phyloP scores from a whole-genome alignment of 1,139 yeast genomes.

The Lodderomyces theae region DNA sequence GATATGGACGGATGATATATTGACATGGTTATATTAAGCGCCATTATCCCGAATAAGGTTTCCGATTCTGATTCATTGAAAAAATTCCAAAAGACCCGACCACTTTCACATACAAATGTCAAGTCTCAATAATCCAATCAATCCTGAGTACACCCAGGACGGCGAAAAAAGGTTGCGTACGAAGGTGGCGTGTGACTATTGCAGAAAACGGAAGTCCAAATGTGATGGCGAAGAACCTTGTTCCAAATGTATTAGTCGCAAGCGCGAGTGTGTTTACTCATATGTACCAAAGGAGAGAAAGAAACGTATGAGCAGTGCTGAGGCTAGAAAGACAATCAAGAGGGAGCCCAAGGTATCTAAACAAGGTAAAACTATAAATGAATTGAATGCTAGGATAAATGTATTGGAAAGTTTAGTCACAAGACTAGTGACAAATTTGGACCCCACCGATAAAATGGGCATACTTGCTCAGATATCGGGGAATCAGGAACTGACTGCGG shows the following conservation, averaged over 20 bases:
- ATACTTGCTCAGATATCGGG: background rate
- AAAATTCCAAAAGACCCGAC: no score
- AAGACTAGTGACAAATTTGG: slow-evolving; percentile 12
- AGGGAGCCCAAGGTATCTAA: background rate
- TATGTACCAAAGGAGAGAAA: slow-evolving; percentile 17
- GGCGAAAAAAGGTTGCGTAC: slow-evolving; percentile 23
- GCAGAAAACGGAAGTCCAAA: slow-evolving; percentile 48
- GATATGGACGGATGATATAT: no score
- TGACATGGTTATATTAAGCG: no score
- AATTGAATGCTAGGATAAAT: slow-evolving; percentile 12
- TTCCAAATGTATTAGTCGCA: slow-evolving; percentile 34
- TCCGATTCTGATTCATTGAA: no score
- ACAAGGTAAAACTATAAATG: slow-evolving; percentile 8
- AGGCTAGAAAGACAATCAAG: background rate
- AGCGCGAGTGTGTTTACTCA: slow-evolving; percentile 26
- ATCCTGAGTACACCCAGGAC: slow-evolving; percentile 9
- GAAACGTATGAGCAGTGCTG: slow-evolving; percentile 8
- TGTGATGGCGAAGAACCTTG: slow-evolving; percentile 51
- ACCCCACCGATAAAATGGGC: slow-evolving; percentile 6
- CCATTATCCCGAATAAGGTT: no score
- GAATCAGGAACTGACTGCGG: background rate
- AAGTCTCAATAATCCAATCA: slow-evolving; percentile 1
- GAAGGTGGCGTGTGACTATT: slow-evolving; percentile 54
- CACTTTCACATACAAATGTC: background rate
- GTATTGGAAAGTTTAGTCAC: slow-evolving; percentile 13